Conservation (phyloP, 2,329 filamentous ascomycete species). For the Paramyrothecium sp. region DNA sequence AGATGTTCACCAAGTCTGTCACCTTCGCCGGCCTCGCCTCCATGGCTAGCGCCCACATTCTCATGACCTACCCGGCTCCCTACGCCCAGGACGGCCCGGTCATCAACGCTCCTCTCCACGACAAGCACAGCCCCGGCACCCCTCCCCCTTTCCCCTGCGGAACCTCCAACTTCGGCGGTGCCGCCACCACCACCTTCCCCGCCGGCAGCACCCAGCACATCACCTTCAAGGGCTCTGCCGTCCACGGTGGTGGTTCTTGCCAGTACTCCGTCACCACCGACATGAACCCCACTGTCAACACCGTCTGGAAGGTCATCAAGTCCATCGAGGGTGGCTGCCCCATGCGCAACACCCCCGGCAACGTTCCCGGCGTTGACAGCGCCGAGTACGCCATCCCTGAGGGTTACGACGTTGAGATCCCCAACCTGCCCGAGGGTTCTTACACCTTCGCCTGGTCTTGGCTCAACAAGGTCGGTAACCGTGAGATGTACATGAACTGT, state of each 20-base stretch:
- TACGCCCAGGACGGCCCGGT: constrained; percentile 39
- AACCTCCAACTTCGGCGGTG: constrained; percentile 42
- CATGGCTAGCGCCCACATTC: constrained; percentile 71
- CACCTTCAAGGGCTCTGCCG: constrained; percentile 67
- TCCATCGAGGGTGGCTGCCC: constrained; percentile 87
- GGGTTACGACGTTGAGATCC: constrained; percentile 70
- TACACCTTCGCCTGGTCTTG: constrained; percentile 87
- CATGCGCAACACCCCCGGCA: constrained; percentile 53
- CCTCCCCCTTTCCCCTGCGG: constrained; percentile 77
- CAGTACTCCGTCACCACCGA: constrained; percentile 81
- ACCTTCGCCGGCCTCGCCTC: constrained; percentile 56
- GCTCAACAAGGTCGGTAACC: constrained; percentile 83
- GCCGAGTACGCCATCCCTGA: constrained; percentile 40
- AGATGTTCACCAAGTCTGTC: constrained; percentile 50
- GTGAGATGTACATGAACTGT: constrained; percentile 94
- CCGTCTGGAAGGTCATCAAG: constrained; percentile 84
- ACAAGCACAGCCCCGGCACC: constrained; percentile 39
- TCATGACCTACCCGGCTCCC: constrained; percentile 67
- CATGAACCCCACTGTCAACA: constrained; percentile 56
- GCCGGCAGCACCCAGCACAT: constrained; percentile 45
- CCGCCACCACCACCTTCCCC: constrained; percentile 56
- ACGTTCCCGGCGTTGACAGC: constrained; percentile 49
- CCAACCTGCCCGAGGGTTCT: constrained; percentile 70
- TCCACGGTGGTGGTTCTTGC: constrained; percentile 70
- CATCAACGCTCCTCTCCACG: constrained; percentile 63